Base-by-base conservation (phyloP, 2,329 filamentous ascomycete genomes). In the Raffaelea arxii region DNA sequence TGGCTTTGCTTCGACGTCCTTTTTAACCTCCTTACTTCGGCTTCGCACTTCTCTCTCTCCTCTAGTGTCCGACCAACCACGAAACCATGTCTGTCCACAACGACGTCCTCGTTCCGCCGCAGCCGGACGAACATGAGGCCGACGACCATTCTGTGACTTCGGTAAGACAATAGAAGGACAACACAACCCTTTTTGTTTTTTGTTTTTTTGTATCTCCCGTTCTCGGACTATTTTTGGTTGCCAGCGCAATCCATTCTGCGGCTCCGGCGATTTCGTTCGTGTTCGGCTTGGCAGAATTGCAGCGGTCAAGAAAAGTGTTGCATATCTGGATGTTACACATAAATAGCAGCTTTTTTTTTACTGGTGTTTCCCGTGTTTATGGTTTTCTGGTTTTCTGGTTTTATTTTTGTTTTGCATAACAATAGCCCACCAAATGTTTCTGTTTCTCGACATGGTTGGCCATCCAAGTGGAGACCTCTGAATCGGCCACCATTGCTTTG, bases 161-260 rank as follows among this genome's bases (percentile, higher is more conserved):
- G 47, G 51, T 53, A 49, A 43, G 51, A 41, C 25, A n/a, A 10
- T 24, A 40, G n/a, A n/a, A n/a, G n/a, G n/a, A n/a, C n/a, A n/a
- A n/a, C n/a, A n/a, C n/a, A n/a, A n/a, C n/a, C n/a, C n/a, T n/a
- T n/a, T n/a, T n/a, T n/a, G n/a, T n/a, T n/a, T n/a, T n/a, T n/a
- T 18, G 5, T 37, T 5, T 21, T 7, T 27, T 27, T 30, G 23
- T 19, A 11, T 25, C 18, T 23, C 18, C 3, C 7, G 7, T 43
- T 18, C 10, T 43, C 25, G n/a, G 41, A 25, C 14, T 30, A n/a
- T n/a, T n/a, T n/a, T 43, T 21, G 24, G 30, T 24, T 12, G 14
- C 14, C 6, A n/a, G 32, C 14, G 32, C 32, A 6, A 6, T 14
- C 25, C 30, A 25, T 10, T 42, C 18, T 19, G 40, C 37, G 40